phyloP scores from a whole-genome alignment of 148 eudicot genomes.

The Cornus suecica region DNA sequence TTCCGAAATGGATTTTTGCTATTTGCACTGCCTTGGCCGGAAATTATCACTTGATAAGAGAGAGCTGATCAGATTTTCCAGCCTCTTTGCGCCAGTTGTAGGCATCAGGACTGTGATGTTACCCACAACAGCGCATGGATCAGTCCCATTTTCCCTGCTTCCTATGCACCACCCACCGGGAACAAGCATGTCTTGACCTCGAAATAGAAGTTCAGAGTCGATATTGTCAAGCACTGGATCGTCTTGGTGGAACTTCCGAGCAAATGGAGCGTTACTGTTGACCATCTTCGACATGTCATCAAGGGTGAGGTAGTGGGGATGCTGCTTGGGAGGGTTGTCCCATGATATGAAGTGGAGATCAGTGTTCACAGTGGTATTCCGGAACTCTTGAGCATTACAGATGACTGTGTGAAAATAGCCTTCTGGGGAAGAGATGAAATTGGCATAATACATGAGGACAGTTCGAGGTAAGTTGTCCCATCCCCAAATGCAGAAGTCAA shows the following conservation, averaged over 20 bases:
- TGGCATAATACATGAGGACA: conserved; percentile 55
- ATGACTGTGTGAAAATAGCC: conserved; percentile 61
- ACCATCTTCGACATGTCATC: conserved; percentile 48
- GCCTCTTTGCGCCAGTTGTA: conserved; percentile 42
- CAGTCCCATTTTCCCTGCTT: conserved; percentile 41
- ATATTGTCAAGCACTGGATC: conserved; percentile 51
- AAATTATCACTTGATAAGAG: conserved; percentile 41
- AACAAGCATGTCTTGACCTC: conserved; percentile 44
- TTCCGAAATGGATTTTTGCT: neutral
- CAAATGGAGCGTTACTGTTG: conserved; percentile 53
- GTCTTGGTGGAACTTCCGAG: conserved; percentile 45
- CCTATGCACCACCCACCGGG: conserved; percentile 68
- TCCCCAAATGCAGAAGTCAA: conserved; percentile 65
- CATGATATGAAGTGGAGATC: conserved; percentile 61
- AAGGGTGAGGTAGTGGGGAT: conserved; percentile 50
- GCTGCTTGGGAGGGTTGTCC: conserved; percentile 66
- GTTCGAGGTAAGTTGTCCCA: conserved; percentile 62
- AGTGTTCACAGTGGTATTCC: conserved; percentile 50
- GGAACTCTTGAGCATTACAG: conserved; percentile 51
- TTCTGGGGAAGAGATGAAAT: conserved; percentile 58
- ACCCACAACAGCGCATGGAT: conserved; percentile 47
- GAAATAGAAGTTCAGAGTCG: conserved; percentile 47
- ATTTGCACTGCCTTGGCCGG: conserved; percentile 52
- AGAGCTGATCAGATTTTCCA: conserved; percentile 37
- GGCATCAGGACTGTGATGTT: conserved; percentile 46